Evolutionary conservation across 805 yeast species (phyloP).

Genomic region (Lachancea quebecensis): DNA sequence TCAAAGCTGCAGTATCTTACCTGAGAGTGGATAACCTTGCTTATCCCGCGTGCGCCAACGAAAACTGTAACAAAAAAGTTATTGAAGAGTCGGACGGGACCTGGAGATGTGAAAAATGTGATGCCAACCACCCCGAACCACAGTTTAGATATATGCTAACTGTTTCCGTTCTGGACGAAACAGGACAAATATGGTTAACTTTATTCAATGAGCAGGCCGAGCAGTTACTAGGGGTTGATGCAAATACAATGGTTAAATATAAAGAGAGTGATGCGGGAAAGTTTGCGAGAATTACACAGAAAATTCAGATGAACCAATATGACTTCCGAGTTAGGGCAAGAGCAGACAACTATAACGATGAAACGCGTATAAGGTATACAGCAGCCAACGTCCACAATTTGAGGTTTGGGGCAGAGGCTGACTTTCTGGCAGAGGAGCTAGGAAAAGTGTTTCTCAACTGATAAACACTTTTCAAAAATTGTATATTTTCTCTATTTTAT

Average conservation of each 20-base stretch:
- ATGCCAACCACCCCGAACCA: slow-evolving; percentile 60
- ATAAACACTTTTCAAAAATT: not conserved
- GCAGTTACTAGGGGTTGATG: slow-evolving; percentile 53
- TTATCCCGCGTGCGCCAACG: slow-evolving; percentile 81
- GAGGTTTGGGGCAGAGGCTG: slow-evolving; percentile 55
- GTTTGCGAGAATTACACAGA: slow-evolving; percentile 40
- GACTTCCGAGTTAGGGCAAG: slow-evolving; percentile 74
- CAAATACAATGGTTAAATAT: slow-evolving; percentile 49
- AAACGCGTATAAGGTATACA: slow-evolving; percentile 66
- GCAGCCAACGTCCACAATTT: slow-evolving; percentile 47
- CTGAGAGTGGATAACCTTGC: slow-evolving; percentile 70
- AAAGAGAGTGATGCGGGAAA: slow-evolving; percentile 41
- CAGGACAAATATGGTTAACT: slow-evolving; percentile 83
- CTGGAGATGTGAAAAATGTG: slow-evolving; percentile 95
- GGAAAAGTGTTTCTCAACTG: slow-evolving; percentile 16
- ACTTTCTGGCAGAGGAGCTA: slow-evolving; percentile 40
- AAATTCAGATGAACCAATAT: slow-evolving; percentile 59
- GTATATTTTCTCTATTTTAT: not conserved
- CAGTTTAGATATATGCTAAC: slow-evolving; percentile 73
- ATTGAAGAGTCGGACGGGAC: slow-evolving; percentile 62
- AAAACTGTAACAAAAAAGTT: slow-evolving; percentile 79
- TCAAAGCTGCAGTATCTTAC: slow-evolving; percentile 68
- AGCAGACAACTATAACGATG: slow-evolving; percentile 78
- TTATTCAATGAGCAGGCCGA: slow-evolving; percentile 81
- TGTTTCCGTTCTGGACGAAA: slow-evolving; percentile 67